Evolutionary conservation across 441 rosid genomes (phyloP).

Genomic region (Gossypium trilobum): DNA sequence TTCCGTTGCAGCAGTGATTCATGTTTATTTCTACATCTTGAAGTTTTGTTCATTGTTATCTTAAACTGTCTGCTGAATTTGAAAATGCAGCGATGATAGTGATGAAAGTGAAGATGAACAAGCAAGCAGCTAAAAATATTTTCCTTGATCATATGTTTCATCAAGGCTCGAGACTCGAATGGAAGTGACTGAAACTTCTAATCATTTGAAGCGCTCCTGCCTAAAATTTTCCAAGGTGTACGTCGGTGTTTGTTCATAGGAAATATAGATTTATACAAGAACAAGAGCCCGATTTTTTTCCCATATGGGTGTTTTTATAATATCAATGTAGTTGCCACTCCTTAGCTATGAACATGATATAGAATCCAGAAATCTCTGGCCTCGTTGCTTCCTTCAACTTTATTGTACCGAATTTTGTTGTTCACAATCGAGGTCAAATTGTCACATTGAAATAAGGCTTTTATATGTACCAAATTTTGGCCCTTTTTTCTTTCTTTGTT

Average conservation of each 20-base stretch:
- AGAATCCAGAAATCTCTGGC: not conserved
- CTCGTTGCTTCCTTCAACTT: not conserved
- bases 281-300: not conserved
- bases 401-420: not conserved
- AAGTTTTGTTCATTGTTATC: not conserved
- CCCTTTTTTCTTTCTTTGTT: not conserved
- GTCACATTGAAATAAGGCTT: not conserved
- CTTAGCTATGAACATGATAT: not conserved
- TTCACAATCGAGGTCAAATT: not conserved
- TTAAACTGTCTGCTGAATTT: constrained; percentile 1
- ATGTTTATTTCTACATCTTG: not conserved
- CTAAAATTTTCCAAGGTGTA: not conserved
- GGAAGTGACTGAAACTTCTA: not conserved
- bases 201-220: not conserved
- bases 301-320: not conserved
- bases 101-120: constrained; percentile 67
- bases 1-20: not conserved
- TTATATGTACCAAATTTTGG: not conserved
- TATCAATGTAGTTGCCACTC: not conserved
- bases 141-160: not conserved
- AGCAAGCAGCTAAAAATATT: constrained; percentile 35
- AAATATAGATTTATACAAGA: not conserved
- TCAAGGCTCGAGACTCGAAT: not conserved
- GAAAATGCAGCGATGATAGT: constrained; percentile 69
- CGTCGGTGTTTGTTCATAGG: constrained; percentile 1